Conservation (phyloP, 129 eudicot genomes). For the Silybum marianum region DNA sequence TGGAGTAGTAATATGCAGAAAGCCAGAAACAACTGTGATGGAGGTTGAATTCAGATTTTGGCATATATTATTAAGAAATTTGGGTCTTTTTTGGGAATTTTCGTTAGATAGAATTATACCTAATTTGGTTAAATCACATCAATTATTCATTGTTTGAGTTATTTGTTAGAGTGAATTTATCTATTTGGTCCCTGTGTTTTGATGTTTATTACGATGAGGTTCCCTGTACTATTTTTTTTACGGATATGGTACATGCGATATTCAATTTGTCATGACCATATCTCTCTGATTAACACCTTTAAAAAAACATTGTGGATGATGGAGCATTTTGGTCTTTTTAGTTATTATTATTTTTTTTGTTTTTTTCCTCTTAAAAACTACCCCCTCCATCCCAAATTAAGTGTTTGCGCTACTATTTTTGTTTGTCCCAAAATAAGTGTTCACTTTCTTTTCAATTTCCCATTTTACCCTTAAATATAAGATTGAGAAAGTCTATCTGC, state of each 20-base stretch:
- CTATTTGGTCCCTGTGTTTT: background rate
- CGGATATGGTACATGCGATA: background rate
- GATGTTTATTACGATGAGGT: background rate
- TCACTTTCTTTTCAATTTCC: too few relatives aligned
- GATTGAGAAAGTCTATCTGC: too few relatives aligned
- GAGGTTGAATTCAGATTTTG: background rate
- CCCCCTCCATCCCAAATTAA: too few relatives aligned
- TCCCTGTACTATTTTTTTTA: background rate
- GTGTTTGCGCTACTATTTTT: too few relatives aligned
- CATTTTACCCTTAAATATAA: too few relatives aligned
- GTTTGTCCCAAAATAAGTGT: too few relatives aligned
- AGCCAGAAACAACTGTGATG: background rate
- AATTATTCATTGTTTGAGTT: background rate
- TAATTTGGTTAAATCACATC: background rate
- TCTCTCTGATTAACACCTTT: background rate
- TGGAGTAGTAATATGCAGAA: background rate
- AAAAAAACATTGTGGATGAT: background rate
- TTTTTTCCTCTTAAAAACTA: too few relatives aligned
- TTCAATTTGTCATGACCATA: background rate
- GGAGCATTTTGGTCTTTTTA: background rate
- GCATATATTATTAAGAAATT: background rate
- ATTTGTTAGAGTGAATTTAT: background rate
- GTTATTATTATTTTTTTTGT: too few relatives aligned
- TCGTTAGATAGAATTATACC: background rate
- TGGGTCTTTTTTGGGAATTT: background rate